These are phyloP conservation scores for Nemania bipapillata DNA, from an alignment of 2,329 filamentous ascomycete species.

Conservation along the genomic window DNA sequence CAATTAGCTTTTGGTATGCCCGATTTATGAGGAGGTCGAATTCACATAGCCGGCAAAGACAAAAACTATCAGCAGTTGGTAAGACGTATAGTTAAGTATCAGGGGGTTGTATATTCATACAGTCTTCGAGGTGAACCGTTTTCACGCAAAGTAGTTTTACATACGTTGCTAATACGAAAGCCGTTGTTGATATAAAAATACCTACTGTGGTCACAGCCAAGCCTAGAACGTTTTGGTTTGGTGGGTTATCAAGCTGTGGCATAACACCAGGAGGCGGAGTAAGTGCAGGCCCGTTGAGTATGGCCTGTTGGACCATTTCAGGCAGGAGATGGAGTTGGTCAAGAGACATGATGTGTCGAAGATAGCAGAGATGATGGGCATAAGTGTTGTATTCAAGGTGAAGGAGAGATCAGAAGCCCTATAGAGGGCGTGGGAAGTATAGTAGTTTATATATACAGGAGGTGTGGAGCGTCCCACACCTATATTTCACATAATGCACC, in stretches of 20 bases:
- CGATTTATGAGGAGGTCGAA: neutral
- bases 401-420: no score
- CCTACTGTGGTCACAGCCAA: conserved; percentile 18
- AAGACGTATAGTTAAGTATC: neutral
- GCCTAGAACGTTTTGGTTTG: conserved; percentile 19
- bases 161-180: conserved; percentile 18
- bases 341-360: neutral
- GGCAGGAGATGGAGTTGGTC: neutral
- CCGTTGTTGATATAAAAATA: conserved; percentile 23
- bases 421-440: no score
- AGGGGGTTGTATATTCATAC: neutral
- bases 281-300: conserved; percentile 32
- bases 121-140: conserved; percentile 30
- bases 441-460: no score
- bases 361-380: no score
- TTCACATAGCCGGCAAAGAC: conserved; percentile 26
- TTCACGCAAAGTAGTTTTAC: conserved; percentile 19
- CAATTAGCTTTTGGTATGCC: no score
- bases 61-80: conserved; percentile 14
- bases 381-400: no score
- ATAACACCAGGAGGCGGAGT: conserved; percentile 20
- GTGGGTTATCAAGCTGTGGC: conserved; percentile 31
- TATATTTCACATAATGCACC: no score
- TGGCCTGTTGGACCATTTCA: conserved; percentile 1
- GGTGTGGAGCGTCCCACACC: no score